Conservation (phyloP, 768 basidiomycete species). For the Gautieria morchelliformis region DNA sequence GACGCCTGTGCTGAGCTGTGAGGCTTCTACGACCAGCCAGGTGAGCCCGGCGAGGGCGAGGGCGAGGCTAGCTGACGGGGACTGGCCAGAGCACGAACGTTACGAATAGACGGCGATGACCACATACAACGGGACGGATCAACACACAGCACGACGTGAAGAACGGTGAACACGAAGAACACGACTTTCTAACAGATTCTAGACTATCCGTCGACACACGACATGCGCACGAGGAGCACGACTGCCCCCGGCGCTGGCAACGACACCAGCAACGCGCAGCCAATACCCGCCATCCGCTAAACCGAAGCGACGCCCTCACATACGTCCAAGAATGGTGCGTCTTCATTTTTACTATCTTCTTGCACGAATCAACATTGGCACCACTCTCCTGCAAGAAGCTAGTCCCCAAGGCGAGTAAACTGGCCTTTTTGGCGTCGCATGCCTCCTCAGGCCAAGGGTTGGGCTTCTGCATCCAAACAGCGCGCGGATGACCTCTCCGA, state of each 20-base stretch:
- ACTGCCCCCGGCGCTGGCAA: constrained; percentile 7
- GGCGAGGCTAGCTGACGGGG: no score
- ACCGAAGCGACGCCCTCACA: constrained; percentile 56
- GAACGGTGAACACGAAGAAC: no score
- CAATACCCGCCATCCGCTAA: constrained; percentile 58
- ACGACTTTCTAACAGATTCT: no score
- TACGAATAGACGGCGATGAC: no score
- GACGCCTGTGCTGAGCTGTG: no score
- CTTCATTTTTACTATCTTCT: no score
- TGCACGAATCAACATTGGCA: constrained; percentile 13
- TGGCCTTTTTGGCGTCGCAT: constrained; percentile 30
- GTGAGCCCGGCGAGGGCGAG: no score
- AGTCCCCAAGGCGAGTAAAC: constrained; percentile 67
- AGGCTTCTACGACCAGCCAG: no score
- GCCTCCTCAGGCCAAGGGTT: constrained; percentile 5
- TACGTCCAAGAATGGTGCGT: constrained; percentile 15
- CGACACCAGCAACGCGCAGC: constrained; percentile 17
- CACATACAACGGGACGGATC: no score
- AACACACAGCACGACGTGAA: no score
- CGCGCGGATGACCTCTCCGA: constrained; percentile 47
- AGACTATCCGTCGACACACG: no score
- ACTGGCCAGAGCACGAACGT: no score
- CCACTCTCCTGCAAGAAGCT: constrained; percentile 34
- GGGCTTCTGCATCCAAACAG: constrained; percentile 6
- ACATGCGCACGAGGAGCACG: background rate